Evolutionary conservation across 805 yeast species (phyloP), one percentile per base, ranked within the genome.

Genomic region (Sugiyamaella marilandica): DNA sequence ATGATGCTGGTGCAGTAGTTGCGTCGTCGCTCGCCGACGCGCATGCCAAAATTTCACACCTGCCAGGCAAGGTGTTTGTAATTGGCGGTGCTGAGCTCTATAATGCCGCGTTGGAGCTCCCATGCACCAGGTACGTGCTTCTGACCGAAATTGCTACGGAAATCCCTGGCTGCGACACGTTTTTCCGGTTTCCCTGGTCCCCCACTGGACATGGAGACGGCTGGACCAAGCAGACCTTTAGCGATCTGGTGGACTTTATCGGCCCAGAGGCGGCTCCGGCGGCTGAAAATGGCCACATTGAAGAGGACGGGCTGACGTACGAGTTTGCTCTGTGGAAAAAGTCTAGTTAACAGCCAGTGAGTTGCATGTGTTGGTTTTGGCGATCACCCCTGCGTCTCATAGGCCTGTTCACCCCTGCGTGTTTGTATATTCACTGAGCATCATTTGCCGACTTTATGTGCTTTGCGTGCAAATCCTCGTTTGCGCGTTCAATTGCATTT

Each of bases 1-100:
- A 52, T 0, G 13, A 10, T 5, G 24, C 14, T 21, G 59, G 52
- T 5, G 74, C 73, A 8, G 39, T 68, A 21, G 60, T 64, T 1
- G 77, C 79, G 16, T 64, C 69, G 31, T 75, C 83, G 0, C 60
- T 83, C 14, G 68, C 71, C 5, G 68, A 68, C 1, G 80, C 85
- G 0, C 55, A 81, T 8, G 56, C 45, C 10, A 53, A 55, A 51
- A 55, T 54, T 8, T 56, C 55, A 13, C 49, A 49, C 1, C 26
- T 47, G 56, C 62, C 3, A 18, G 85, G 81, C 47, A 79, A 80
- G 46, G 75, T 94, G 1, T 94, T 83, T 63, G 77, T 94, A 24
- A 92, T 94, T 56, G 99, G 99, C 2, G 99, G 99, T 0, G 94
- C 91, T 0, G 91, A 91, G 65, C 74, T 94, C 8, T 94, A 94